Conservation (phyloP, 192 early-diverging fungal species). For the Umbelopsis ramanniana region DNA sequence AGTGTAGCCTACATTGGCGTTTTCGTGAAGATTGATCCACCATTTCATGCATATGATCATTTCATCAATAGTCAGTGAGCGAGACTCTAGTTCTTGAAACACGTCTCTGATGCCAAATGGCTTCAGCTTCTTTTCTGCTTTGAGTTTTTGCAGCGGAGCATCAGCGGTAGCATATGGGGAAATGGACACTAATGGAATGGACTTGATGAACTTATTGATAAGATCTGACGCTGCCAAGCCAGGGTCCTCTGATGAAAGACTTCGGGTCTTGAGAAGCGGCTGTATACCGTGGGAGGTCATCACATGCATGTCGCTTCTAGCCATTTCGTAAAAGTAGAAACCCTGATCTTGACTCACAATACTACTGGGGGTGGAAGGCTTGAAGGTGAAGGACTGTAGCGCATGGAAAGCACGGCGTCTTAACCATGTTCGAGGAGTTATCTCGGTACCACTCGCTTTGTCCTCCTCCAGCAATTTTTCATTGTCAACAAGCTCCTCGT, state of each 20-base stretch:
- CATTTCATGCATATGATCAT: slow-evolving; percentile 73
- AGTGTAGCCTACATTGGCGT: neutral
- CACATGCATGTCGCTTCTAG: slow-evolving; percentile 54
- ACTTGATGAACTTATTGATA: slow-evolving; percentile 67
- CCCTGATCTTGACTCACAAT: slow-evolving; percentile 65
- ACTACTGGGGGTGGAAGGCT: slow-evolving; percentile 71
- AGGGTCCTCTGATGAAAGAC: slow-evolving; percentile 12
- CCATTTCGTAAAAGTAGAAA: slow-evolving; percentile 60
- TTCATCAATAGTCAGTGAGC: slow-evolving; percentile 60
- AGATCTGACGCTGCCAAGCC: slow-evolving; percentile 56
- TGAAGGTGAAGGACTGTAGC: slow-evolving; percentile 67
- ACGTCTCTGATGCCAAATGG: slow-evolving; percentile 67
- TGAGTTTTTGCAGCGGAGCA: slow-evolving; percentile 46
- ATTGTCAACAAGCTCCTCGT: slow-evolving; percentile 38
- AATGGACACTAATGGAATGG: slow-evolving; percentile 58
- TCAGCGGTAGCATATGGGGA: slow-evolving; percentile 62
- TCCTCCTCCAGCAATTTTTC: slow-evolving; percentile 46
- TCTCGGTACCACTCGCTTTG: slow-evolving; percentile 21
- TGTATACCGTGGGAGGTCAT: slow-evolving; percentile 71
- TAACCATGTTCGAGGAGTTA: slow-evolving; percentile 51
- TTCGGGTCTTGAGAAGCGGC: slow-evolving; percentile 52
- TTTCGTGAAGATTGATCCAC: slow-evolving; percentile 58
- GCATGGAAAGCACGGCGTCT: slow-evolving; percentile 69
- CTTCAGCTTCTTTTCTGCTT: slow-evolving; percentile 35
- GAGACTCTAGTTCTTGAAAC: slow-evolving; percentile 60